Conservation (phyloP, 176 grass and related monocot genomes). For the Puya raimondii region DNA sequence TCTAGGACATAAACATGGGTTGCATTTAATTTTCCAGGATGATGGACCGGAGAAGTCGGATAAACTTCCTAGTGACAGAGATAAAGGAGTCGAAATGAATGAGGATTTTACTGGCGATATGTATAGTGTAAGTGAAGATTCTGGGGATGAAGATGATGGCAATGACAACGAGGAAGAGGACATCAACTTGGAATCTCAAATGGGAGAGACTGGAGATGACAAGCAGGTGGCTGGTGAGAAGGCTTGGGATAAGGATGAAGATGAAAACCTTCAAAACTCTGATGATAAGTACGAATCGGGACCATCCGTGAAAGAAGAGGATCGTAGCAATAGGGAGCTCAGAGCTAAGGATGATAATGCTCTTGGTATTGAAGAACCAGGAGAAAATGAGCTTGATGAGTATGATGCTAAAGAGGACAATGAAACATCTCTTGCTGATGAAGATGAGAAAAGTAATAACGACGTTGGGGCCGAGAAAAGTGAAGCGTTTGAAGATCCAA, state of each 20-base stretch:
- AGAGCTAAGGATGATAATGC: constrained; percentile 82
- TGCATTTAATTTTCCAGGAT: constrained; percentile 29
- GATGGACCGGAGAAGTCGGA: constrained; percentile 46
- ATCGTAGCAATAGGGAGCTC: constrained; percentile 49
- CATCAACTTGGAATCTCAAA: constrained; percentile 68
- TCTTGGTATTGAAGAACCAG: constrained; percentile 42
- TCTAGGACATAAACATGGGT: constrained; percentile 10
- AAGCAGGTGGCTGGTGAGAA: constrained; percentile 71
- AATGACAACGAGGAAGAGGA: constrained; percentile 41
- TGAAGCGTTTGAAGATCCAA: constrained; percentile 72
- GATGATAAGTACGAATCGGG: constrained; percentile 73
- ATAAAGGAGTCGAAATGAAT: constrained; percentile 59
- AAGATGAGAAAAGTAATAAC: constrained; percentile 33
- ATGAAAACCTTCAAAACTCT: constrained; percentile 54
- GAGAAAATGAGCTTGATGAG: constrained; percentile 44
- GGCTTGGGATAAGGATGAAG: constrained; percentile 70
- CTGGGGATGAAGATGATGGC: constrained; percentile 37
- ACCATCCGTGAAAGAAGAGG: constrained; percentile 49
- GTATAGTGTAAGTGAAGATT: constrained; percentile 72
- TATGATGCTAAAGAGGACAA: constrained; percentile 34
- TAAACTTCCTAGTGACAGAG: constrained; percentile 53
- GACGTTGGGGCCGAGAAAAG: constrained; percentile 47
- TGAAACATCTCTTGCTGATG: constrained; percentile 41
- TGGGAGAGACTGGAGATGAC: constrained; percentile 74
- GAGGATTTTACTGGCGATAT: constrained; percentile 59